Evolutionary conservation across 257 asterid species (phyloP).

Genomic region (Pogostemon cablin): DNA sequence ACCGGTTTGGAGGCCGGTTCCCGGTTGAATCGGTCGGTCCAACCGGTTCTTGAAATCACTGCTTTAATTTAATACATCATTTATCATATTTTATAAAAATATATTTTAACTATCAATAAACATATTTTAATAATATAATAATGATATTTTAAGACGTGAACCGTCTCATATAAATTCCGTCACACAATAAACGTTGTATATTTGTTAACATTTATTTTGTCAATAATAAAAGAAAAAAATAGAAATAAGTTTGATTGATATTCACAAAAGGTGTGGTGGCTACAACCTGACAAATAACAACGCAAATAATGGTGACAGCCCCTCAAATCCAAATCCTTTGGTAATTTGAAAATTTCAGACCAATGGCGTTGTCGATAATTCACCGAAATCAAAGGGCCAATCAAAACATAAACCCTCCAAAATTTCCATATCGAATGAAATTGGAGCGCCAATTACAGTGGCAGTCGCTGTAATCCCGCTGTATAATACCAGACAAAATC

Average conservation of each 20-base stretch:
- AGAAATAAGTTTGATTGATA: not conserved
- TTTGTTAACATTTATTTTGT: no score
- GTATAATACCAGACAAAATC: slow-evolving; percentile 31
- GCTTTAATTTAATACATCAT: no score
- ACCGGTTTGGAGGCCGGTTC: no score
- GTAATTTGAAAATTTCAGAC: not conserved
- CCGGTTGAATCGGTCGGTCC: no score
- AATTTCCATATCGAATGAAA: slow-evolving; percentile 39
- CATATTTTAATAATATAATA: no score
- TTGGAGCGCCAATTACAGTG: slow-evolving; percentile 38
- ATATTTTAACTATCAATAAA: no score
- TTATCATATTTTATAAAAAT: no score
- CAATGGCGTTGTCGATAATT: slow-evolving; percentile 41
- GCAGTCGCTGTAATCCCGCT: slow-evolving; percentile 25
- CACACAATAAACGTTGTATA: no score
- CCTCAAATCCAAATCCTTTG: slow-evolving; percentile 20
- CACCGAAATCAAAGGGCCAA: slow-evolving; percentile 34
- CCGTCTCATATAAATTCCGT: no score
- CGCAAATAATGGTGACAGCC: slow-evolving; percentile 35
- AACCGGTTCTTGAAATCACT: no score
- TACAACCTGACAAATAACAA: slow-evolving; percentile 2
- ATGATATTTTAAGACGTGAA: no score
- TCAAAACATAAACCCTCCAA: slow-evolving; percentile 33
- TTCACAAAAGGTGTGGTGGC: not conserved
- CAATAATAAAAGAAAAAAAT: no score